These are phyloP conservation scores for Penicillium paneum DNA, from an alignment of 2,329 filamentous ascomycete species.

Conservation along the genomic window DNA sequence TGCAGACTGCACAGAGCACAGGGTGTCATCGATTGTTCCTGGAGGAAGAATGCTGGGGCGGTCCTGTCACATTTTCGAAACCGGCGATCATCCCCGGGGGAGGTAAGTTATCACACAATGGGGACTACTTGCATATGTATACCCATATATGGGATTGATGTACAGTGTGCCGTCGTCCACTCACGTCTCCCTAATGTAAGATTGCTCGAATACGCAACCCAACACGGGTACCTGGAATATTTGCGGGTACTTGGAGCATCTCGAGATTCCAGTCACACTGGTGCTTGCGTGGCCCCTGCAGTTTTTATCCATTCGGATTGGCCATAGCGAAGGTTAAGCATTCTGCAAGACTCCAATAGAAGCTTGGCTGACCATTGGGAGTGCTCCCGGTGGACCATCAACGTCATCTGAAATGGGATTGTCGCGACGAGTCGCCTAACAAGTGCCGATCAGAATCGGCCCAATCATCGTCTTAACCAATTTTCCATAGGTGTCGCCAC, in stretches of 20 bases:
- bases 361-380: slow-evolving; percentile 13
- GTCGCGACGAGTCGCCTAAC: slow-evolving; percentile 1
- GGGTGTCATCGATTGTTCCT: slow-evolving; percentile 6
- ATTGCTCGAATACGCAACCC: neutral
- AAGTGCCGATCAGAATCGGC: slow-evolving; percentile 15
- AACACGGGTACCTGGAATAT: slow-evolving; percentile 4
- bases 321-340: slow-evolving; percentile 19
- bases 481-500: slow-evolving; percentile 17
- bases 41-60: slow-evolving; percentile 14
- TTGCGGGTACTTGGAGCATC: slow-evolving; percentile 8
- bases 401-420: slow-evolving; percentile 20
- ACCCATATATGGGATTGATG: neutral
- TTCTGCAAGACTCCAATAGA: slow-evolving; percentile 11
- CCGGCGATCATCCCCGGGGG: slow-evolving; percentile 2
- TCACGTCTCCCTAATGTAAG: neutral
- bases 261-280: slow-evolving; percentile 17
- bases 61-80: slow-evolving; percentile 15
- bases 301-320: slow-evolving; percentile 9
- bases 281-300: slow-evolving; percentile 17
- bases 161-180: neutral
- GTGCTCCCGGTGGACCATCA: neutral
- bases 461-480: slow-evolving; percentile 12
- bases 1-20: neutral
- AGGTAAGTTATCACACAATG: neutral
- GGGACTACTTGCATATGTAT: neutral